phyloP scores from a whole-genome alignment of 2,329 filamentous ascomycete species.

The Aspergillus transmontanensis region DNA sequence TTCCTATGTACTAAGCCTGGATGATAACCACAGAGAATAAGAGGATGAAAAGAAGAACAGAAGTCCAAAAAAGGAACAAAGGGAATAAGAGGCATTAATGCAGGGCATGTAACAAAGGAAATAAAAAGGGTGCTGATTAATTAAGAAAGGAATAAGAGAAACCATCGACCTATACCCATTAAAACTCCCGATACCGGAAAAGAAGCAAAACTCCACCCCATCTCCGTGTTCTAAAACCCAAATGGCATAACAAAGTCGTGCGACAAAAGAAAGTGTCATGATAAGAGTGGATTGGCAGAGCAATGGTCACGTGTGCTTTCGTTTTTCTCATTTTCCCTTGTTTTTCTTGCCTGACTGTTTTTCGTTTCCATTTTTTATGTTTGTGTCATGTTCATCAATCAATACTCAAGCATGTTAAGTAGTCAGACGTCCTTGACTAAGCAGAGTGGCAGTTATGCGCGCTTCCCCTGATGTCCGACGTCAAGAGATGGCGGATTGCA shows the following conservation, averaged over 20 bases:
- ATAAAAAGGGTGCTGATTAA: background rate
- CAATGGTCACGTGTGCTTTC: background rate
- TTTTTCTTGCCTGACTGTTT: background rate
- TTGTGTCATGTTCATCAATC: background rate
- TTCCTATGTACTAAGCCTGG: conserved; percentile 22
- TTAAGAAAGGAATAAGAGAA: conserved; percentile 11
- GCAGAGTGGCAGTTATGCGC: conserved; percentile 16
- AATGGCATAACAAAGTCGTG: conserved; percentile 11
- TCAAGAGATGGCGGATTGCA: conserved; percentile 14
- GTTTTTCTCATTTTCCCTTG: background rate
- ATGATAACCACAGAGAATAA: conserved; percentile 28
- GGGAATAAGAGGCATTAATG: conserved; percentile 1
- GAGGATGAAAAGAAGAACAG: conserved; percentile 12
- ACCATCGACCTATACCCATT: conserved; percentile 11
- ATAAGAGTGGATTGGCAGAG: conserved; percentile 1
- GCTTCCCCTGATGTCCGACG: conserved; percentile 22
- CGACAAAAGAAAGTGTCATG: conserved; percentile 11
- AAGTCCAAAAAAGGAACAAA: conserved; percentile 4
- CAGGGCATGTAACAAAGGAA: conserved; percentile 10
- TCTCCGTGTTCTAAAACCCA: conserved; percentile 20
- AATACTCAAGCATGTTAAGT: background rate
- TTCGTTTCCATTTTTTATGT: background rate
- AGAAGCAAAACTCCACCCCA: conserved; percentile 20
- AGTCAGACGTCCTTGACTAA: conserved; percentile 1
- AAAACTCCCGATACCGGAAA: conserved; percentile 17